Evolutionary conservation across 2,329 filamentous ascomycete genomes (phyloP).

Genomic region (Cladosporium cucumerinum): DNA sequence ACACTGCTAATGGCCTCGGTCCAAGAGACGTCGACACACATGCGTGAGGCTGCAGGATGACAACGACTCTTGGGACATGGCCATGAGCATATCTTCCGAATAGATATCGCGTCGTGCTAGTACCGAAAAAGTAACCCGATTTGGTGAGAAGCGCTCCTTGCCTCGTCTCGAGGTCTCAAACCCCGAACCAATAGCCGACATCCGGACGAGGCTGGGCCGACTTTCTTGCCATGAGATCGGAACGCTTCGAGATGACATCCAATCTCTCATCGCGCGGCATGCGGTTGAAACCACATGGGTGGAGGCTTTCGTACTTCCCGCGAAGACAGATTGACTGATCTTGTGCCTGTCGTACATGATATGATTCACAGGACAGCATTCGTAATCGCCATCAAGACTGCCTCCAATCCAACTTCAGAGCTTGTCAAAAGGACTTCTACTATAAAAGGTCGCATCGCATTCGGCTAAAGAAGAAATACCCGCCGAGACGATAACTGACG

Average conservation of each 20-base stretch:
- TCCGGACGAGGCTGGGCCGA: conserved; percentile 1
- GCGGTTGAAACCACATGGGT: background rate
- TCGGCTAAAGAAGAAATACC: background rate
- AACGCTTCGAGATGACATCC: background rate
- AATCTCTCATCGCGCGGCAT: background rate
- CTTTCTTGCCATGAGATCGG: conserved; percentile 4
- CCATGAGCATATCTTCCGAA: background rate
- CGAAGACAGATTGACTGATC: background rate
- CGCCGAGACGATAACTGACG: conserved; percentile 2
- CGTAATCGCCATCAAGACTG: background rate
- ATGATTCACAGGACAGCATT: background rate
- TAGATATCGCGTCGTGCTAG: background rate
- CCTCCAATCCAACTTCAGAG: background rate
- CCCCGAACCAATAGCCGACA: background rate
- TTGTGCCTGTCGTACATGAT: background rate
- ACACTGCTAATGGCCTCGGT: background rate
- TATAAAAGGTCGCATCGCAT: background rate
- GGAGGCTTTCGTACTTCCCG: background rate
- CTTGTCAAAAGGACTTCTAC: background rate
- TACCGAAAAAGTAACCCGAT: background rate
- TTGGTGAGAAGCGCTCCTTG: too few species aligned
- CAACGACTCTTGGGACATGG: background rate
- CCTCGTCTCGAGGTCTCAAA: too few species aligned
- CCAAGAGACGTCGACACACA: background rate
- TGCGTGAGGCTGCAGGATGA: background rate